Evolutionary conservation across 352 stramenopile species (phyloP).

Genomic region (Globisporangium nodosum): DNA sequence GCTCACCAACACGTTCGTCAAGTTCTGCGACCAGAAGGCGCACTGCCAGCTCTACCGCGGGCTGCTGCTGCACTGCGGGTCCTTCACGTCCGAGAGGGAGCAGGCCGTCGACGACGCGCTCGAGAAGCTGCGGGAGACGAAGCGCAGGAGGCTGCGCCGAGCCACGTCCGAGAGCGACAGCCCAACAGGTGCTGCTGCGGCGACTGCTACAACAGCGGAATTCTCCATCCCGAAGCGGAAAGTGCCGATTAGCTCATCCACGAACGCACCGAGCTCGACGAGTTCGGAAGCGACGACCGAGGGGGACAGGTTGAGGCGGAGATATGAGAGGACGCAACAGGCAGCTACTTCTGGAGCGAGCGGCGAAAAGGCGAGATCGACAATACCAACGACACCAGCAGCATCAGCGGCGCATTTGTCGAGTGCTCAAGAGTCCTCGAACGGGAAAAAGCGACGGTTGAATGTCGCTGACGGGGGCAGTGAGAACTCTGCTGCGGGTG

Average conservation of each 20-base stretch:
- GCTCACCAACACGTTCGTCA: conserved; percentile 32
- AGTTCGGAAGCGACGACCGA: neutral
- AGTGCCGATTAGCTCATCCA: conserved; percentile 5
- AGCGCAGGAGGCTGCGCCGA: conserved; percentile 9
- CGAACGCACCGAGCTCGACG: conserved; percentile 1
- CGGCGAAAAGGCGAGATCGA: neutral
- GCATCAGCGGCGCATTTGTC: no score
- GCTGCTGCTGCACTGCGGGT: conserved; percentile 42
- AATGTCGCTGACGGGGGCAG: neutral
- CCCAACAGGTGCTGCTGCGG: neutral
- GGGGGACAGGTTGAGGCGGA: neutral
- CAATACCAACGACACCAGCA: no score
- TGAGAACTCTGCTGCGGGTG: neutral
- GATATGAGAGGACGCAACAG: neutral
- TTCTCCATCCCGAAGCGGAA: conserved; percentile 37
- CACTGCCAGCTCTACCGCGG: conserved; percentile 55
- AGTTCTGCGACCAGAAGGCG: conserved; percentile 39
- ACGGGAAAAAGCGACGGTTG: neutral
- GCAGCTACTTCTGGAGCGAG: neutral
- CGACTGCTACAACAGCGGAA: neutral
- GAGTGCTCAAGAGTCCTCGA: neutral
- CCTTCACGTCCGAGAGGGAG: conserved; percentile 18
- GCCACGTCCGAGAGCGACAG: conserved; percentile 15
- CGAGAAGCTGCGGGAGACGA: conserved; percentile 3
- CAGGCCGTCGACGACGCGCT: conserved; percentile 8